Base-by-base conservation (phyloP, 2,329 filamentous ascomycete species). In the Nemania diffusa region DNA sequence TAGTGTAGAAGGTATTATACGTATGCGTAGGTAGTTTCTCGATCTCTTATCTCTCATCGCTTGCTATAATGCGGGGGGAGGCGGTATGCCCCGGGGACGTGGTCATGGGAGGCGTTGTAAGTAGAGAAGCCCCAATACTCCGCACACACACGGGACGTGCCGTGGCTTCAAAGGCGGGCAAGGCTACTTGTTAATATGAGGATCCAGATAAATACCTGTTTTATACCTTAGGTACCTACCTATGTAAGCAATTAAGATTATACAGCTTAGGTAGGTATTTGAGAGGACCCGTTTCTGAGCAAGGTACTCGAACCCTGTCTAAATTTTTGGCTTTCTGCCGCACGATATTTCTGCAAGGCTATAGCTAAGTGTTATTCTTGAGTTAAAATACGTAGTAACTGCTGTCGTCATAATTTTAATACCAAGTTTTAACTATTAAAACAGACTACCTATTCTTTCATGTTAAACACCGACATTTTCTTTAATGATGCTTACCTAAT, bases 101-200 rank as follows among this genome's bases (percentile, higher is more conserved):
- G 40, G 40, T 44, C 40, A 44, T 44, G 40, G 40, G 40, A 44
- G 40, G 17, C 5, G 17, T 17, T 44, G 17, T 15, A n/a, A 17
- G 17, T 8, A 44, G n/a, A 44, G 40, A 44, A 44, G 20, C 40
- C 40, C 40, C 17, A 50, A 27, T 50, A 17, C 46, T 50, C 46
- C 46, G 46, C 46, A 50, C 46, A 50, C 46, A 15, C 46, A 26
- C 46, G 46, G 46, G 46, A 50, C 22, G 46, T 50, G 46, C 46
- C 46, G 46, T 27, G 24, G 24, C 24, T 26, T 50, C 20, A 24
- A 15, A 27, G 40, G 17, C n/a, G 20, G 17, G 40, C 1, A 32
- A 9, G 29, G 29, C 9, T 32, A 32, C 29, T 5, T 32, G 29
- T 32, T 32, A 32, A 32, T 32, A 32, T n/a, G 9, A 32, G 29